Percentiles rank a stretch among this genome's conserved stretches.
Evolutionary conservation across 164 flowering plant species (phyloP).

Genomic region (Magnolia officinalis): DNA sequence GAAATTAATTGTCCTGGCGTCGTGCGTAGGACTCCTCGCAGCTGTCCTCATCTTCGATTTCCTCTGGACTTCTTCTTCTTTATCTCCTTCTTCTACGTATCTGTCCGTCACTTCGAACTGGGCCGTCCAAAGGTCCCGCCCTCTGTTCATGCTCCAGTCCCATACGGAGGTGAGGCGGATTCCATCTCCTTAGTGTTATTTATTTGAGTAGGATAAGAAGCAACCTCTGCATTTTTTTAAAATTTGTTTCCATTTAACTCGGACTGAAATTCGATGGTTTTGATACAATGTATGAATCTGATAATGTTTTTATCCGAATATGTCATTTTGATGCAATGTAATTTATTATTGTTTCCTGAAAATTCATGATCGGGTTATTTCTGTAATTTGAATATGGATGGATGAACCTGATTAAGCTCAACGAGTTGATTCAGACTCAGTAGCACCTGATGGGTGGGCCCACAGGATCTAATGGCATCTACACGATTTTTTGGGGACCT

Average conservation of each 20-base stretch:
- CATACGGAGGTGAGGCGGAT: slow-evolving; percentile 12
- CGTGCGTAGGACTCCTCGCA: slow-evolving; percentile 33
- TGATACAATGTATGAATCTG: neutral
- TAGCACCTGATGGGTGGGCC: no score
- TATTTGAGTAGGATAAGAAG: neutral
- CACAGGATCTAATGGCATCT: no score
- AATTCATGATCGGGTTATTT: no score
- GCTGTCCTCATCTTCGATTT: slow-evolving; percentile 35
- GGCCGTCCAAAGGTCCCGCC: slow-evolving; percentile 14
- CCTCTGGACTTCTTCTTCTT: slow-evolving; percentile 55
- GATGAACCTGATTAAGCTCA: no score
- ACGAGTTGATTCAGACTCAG: no score
- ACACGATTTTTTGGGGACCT: no score
- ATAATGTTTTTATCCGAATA: neutral
- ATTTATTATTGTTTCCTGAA: no score
- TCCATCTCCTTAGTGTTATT: neutral
- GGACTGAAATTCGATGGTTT: no score
- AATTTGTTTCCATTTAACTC: no score
- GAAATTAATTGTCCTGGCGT: slow-evolving; percentile 18
- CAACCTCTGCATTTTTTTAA: neutral
- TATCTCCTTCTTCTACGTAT: slow-evolving; percentile 23
- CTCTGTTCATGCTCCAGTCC: slow-evolving; percentile 7
- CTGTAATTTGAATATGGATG: no score
- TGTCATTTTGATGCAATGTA: no score
- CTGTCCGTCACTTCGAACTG: slow-evolving; percentile 19